Percentiles rank a stretch among this genome's conserved stretches.
Evolutionary conservation across 352 stramenopile genomes (phyloP).

Genomic region (Pythium monospermum): DNA sequence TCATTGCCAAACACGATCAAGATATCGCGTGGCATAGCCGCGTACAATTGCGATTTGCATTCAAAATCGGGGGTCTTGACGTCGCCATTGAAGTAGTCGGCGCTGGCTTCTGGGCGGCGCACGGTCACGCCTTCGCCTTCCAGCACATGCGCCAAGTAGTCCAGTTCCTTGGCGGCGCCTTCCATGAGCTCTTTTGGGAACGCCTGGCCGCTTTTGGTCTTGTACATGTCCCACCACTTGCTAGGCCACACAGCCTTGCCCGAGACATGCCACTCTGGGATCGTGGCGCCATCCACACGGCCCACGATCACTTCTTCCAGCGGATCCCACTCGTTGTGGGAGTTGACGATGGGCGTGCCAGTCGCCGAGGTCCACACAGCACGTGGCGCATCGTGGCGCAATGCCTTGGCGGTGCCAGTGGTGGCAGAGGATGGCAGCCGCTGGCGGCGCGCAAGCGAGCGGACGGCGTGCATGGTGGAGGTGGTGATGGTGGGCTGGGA

Average conservation of each 20-base stretch:
- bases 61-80: constrained; percentile 87
- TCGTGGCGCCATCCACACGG: constrained; percentile 81
- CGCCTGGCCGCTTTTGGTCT: constrained; percentile 66
- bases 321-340: constrained; percentile 89
- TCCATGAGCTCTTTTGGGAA: constrained; percentile 80
- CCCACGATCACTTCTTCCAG: constrained; percentile 91
- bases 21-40: constrained; percentile 85
- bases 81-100: constrained; percentile 61
- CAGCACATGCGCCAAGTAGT: constrained; percentile 84
- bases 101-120: constrained; percentile 63
- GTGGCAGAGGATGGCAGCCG: not conserved
- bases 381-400: not conserved
- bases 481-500: not conserved
- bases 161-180: constrained; percentile 70
- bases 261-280: constrained; percentile 88
- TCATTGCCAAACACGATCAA: constrained; percentile 89
- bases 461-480: not conserved
- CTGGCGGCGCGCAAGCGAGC: not conserved
- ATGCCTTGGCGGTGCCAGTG: not conserved
- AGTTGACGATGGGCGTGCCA: constrained; percentile 78
- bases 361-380: constrained; percentile 17
- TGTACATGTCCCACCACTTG: constrained; percentile 91
- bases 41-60: constrained; percentile 79
- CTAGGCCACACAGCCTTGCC: constrained; percentile 87
- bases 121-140: constrained; percentile 81